A percentile compares a stretch with the other conserved stretches of the same genome.
These are phyloP conservation scores for Fusarium papillatum DNA, from an alignment of 2,329 filamentous ascomycete species.

Conservation along the genomic window DNA sequence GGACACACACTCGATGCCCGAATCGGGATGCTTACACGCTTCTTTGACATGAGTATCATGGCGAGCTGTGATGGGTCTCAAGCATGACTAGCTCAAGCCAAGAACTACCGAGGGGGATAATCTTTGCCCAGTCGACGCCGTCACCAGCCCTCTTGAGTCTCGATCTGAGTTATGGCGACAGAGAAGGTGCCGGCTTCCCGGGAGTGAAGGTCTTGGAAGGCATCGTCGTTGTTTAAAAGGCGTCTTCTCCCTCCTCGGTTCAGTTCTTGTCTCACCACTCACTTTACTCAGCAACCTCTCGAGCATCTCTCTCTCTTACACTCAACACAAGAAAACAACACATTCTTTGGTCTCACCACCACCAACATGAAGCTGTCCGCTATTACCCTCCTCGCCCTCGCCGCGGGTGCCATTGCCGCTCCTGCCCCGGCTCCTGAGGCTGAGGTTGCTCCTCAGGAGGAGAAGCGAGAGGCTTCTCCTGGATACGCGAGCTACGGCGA, in stretches of 20 bases:
- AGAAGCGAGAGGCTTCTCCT: constrained; percentile 11
- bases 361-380: constrained; percentile 47
- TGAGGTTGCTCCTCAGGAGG: constrained; percentile 12
- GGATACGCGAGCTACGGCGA: constrained; percentile 13
- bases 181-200: not conserved
- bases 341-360: not conserved
- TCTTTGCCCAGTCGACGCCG: constrained; percentile 11
- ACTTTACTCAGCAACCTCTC: constrained; percentile 4
- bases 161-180: not conserved
- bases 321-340: not conserved
- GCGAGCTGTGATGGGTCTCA: constrained; percentile 3
- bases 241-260: constrained; percentile 4
- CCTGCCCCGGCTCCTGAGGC: constrained; percentile 40
- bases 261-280: constrained; percentile 4
- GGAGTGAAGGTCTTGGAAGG: not conserved
- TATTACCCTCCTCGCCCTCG: constrained; percentile 41
- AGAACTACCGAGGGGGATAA: not conserved
- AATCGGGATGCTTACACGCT: not conserved
- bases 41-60: not conserved
- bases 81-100: not conserved
- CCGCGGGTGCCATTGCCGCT: constrained; percentile 41
- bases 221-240: constrained; percentile 31
- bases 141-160: constrained; percentile 1
- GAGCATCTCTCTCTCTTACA: not conserved
- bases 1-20: not conserved